phyloP scores from a whole-genome alignment of 2,329 filamentous ascomycete genomes.

The Sarocladium oryzae region DNA sequence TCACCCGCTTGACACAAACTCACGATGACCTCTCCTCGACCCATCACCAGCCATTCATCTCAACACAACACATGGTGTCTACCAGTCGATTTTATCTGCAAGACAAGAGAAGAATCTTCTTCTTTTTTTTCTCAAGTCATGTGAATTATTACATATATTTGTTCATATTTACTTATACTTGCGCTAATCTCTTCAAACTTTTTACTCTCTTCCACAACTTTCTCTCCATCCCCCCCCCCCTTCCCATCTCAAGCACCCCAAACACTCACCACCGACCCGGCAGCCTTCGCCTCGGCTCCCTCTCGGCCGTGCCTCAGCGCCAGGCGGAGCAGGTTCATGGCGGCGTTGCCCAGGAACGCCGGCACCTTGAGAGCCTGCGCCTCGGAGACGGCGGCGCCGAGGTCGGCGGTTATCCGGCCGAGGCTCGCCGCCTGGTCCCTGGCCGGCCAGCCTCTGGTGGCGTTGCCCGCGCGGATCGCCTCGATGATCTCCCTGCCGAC shows the following conservation, averaged over 20 bases:
- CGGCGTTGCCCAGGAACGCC: slow-evolving; percentile 33
- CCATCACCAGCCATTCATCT: too few relatives aligned
- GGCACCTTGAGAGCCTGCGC: slow-evolving; percentile 35
- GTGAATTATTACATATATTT: too few relatives aligned
- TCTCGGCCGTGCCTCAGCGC: slow-evolving; percentile 2
- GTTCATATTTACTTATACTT: too few relatives aligned
- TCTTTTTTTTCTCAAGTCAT: too few relatives aligned
- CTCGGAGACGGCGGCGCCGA: slow-evolving; percentile 33
- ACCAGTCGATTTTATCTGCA: too few relatives aligned
- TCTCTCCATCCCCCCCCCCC: too few relatives aligned
- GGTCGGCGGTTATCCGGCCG: slow-evolving; percentile 20
- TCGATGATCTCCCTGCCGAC: slow-evolving; percentile 33
- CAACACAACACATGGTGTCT: too few relatives aligned
- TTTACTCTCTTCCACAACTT: too few relatives aligned
- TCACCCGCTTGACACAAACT: too few relatives aligned
- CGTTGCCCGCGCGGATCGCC: slow-evolving; percentile 18
- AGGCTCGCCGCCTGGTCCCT: slow-evolving; percentile 19
- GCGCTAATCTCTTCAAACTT: too few relatives aligned
- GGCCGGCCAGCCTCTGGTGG: slow-evolving; percentile 12
- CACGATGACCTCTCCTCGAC: too few relatives aligned
- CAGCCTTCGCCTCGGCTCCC: background rate
- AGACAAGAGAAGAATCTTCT: too few relatives aligned
- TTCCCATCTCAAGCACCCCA: background rate
- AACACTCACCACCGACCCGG: background rate
- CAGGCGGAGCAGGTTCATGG: slow-evolving; percentile 27